Base-by-base conservation (phyloP, 495 filamentous ascomycete species). In the Xylaria castorea region DNA sequence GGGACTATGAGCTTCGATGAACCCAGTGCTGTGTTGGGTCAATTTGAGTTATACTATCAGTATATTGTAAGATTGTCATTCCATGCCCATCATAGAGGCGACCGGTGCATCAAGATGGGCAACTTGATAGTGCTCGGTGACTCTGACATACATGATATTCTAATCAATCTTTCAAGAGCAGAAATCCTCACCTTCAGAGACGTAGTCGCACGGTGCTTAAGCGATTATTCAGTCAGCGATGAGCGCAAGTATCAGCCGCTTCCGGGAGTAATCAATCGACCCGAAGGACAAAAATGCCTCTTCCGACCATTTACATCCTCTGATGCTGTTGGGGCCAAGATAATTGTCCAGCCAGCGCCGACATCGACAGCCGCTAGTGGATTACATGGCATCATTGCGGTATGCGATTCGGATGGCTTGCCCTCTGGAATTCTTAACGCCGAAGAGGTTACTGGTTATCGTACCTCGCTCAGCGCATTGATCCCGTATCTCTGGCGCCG, bases 371-470 rank as follows among this genome's bases (percentile, higher is more conserved):
- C 80, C 30, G 80, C 85, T 66, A 86, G 89, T 34, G 89, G 89
- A 0, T 91, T 92, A 8, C 85, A 84, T 55, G 92, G 92, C 50
- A 88, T 88, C 62, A 81, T 94, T 36, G 93, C 89, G 5, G 83
- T 95, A 8, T 83, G 93, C 74, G 70, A 72, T 22, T 74, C 77
- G 30, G 74, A 84, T 18, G 92, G 93, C 71, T 78, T 84, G 46
- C 91, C 93, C 2, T 86, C 89, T 34, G 93, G 88, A 11, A 80
- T 95, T 68, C 82, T 95, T 58, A 92, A 92, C 75, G 93, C 93
- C 16, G 87, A 90, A 76, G 91, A 93, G 76, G 72, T 95, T 25
- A 95, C 93, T 5, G 91, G 91, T 5, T 95, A 94, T 80, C 91
- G 93, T 58, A 95, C 93, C 16, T 92, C 93, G 8, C 85, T 95